phyloP scores from a whole-genome alignment of 2,329 filamentous ascomycete species.

The Stemphylium vesicarium region DNA sequence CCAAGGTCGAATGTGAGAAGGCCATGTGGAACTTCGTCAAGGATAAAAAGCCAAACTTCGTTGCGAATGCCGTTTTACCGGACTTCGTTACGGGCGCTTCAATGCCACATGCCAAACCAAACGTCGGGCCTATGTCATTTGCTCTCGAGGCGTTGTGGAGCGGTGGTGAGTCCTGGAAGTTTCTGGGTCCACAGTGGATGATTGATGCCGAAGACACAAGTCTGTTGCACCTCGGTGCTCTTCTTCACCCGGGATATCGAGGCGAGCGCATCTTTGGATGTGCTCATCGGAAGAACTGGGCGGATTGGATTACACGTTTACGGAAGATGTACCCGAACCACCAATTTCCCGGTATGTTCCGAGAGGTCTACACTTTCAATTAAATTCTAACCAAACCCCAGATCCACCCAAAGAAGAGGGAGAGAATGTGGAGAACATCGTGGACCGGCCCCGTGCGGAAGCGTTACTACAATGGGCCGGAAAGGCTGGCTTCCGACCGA shows the following conservation, averaged over 20 bases:
- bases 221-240: slow-evolving; percentile 57
- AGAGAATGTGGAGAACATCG: background rate
- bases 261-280: slow-evolving; percentile 61
- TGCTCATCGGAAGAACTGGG: slow-evolving; percentile 46
- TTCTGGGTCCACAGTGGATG: slow-evolving; percentile 42
- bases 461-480: background rate
- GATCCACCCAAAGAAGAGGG: background rate
- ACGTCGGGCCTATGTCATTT: background rate
- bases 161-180: background rate
- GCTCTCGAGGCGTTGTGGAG: background rate
- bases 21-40: background rate
- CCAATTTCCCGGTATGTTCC: background rate
- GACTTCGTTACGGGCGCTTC: background rate
- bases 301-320: background rate
- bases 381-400: background rate
- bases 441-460: background rate
- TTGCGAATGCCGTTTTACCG: background rate
- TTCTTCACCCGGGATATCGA: slow-evolving; percentile 52
- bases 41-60: background rate
- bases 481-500: background rate
- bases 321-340: background rate
- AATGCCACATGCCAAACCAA: background rate
- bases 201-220: slow-evolving; percentile 60
- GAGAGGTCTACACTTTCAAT: background rate
- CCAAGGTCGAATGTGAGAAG: background rate